These are phyloP conservation scores for Pichia sp. DNA, from an alignment of 1,139 yeast genomes.

Conservation along the genomic window DNA sequence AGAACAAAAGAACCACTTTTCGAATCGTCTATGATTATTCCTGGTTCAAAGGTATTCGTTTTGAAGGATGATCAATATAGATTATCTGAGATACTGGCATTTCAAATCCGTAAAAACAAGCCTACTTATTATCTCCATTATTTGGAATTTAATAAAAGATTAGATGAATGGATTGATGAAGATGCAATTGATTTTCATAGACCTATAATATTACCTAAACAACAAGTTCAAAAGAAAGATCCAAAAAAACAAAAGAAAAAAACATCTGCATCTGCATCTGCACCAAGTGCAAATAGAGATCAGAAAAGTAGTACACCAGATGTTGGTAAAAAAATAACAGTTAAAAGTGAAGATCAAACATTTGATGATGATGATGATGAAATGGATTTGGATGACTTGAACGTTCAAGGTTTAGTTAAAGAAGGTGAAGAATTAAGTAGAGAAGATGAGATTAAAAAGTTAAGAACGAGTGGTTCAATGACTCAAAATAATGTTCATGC, in stretches of 20 bases:
- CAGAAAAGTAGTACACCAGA: slow-evolving; percentile 9
- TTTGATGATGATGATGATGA: slow-evolving; percentile 54
- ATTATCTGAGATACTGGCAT: slow-evolving; percentile 78
- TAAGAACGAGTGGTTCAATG: slow-evolving; percentile 94
- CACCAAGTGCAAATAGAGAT: slow-evolving; percentile 3
- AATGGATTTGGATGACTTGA: slow-evolving; percentile 79
- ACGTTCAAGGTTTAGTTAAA: slow-evolving; percentile 70
- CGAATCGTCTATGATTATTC: slow-evolving; percentile 43
- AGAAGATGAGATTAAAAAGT: slow-evolving; percentile 87
- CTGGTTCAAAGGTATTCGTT: slow-evolving; percentile 79
- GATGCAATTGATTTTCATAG: slow-evolving; percentile 63
- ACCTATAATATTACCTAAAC: slow-evolving; percentile 67
- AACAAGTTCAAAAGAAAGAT: slow-evolving; percentile 35
- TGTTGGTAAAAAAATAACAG: slow-evolving; percentile 5
- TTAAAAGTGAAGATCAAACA: slow-evolving; percentile 9
- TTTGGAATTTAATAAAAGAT: slow-evolving; percentile 84
- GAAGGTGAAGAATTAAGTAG: slow-evolving; percentile 69
- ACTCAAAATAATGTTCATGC: slow-evolving; percentile 72
- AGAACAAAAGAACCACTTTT: slow-evolving; percentile 23
- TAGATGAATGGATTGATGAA: slow-evolving; percentile 87
- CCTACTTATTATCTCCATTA: slow-evolving; percentile 88
- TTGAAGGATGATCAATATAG: slow-evolving; percentile 74
- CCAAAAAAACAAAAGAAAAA: slow-evolving; percentile 42
- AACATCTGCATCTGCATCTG: slow-evolving; percentile 21
- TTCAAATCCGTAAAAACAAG: slow-evolving; percentile 68